Evolutionary conservation across 176 grass and related monocot species (phyloP).

Genomic region (Hordeum marinum): DNA sequence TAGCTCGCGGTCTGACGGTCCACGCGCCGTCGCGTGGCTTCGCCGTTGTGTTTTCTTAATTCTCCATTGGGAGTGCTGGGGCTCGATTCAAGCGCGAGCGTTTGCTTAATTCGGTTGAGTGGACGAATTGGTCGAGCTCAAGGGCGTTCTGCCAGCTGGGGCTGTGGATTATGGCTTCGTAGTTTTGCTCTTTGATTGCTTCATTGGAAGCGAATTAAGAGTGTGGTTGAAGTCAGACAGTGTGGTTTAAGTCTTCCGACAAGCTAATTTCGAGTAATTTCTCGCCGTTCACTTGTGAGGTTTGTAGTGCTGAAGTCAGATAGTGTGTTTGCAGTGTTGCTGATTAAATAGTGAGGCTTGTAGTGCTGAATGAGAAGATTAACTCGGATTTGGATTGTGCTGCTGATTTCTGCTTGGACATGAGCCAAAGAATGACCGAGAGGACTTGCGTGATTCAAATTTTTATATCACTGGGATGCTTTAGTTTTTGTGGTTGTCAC

Average conservation of each 20-base stretch:
- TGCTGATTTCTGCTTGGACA: neutral
- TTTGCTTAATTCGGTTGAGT: neutral
- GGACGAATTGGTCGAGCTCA: conserved; percentile 16
- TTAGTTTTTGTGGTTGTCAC: neutral
- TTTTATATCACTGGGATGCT: neutral
- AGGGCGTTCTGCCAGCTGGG: neutral
- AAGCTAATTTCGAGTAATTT: neutral
- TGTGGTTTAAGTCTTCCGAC: neutral
- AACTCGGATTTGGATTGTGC: too few species aligned
- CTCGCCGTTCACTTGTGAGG: neutral
- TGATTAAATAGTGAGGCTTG: too few species aligned
- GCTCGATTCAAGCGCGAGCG: neutral
- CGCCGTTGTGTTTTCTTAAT: too few species aligned
- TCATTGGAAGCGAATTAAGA: neutral
- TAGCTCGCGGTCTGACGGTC: neutral
- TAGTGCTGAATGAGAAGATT: too few species aligned
- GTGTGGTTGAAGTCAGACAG: neutral
- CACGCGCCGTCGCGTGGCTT: neutral
- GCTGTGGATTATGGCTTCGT: neutral
- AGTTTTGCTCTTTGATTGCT: neutral
- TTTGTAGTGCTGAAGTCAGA: neutral
- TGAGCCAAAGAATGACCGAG: neutral
- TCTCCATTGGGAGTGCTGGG: too few species aligned
- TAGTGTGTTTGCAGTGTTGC: too few species aligned
- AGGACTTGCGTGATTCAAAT: neutral